Evolutionary conservation across 345 rosid species (phyloP), one percentile per base, ranked within the genome.

Genomic region (Moringa oleifera): DNA sequence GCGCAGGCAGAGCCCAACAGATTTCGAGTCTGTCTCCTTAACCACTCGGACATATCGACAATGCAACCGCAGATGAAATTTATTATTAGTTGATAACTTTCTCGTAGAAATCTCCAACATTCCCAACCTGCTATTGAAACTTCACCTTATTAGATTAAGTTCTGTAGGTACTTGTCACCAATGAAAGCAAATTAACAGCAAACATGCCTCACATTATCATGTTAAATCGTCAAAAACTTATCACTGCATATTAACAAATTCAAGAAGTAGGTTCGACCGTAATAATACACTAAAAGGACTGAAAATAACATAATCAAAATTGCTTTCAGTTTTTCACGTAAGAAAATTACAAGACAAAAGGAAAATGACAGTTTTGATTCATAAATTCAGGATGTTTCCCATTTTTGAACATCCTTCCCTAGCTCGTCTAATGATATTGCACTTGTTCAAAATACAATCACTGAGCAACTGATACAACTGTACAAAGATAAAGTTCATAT

Each of bases 11-110:
- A 73, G 97, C 95, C 99, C 96, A 94, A 86, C 86, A 85, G 96
- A 90, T 85, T 94, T 94, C 96, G 96, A 90, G 89, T 90, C 97
- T 86, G 86, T 88, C 96, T 90, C 96, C 97, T 94, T 88, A 86
- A 88, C 96, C 97, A 90, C 95, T 88, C 97, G 93, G 95, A 88
- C 96, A 94, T 86, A 72, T 79, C 76, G 84, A 81, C 86, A 1
- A 1, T 16, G 0, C 0, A 7, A 18, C 0, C 0, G 0, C 15
- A 10, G 0, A 28, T 15, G 49, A 20, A 17, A 17, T 41, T 17
- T 41, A 17, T 41, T 41, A n/a, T n/a, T n/a, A n/a, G n/a, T n/a
- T n/a, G n/a, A n/a, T n/a, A n/a, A n/a, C n/a, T n/a, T n/a, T n/a
- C n/a, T n/a, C n/a, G n/a, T n/a, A n/a, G n/a, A n/a, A n/a, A n/a